A percentile compares a stretch with the other conserved stretches of the same genome.
These are phyloP conservation scores for Santalum album DNA, from an alignment of 164 flowering plant genomes.

Conservation along the genomic window DNA sequence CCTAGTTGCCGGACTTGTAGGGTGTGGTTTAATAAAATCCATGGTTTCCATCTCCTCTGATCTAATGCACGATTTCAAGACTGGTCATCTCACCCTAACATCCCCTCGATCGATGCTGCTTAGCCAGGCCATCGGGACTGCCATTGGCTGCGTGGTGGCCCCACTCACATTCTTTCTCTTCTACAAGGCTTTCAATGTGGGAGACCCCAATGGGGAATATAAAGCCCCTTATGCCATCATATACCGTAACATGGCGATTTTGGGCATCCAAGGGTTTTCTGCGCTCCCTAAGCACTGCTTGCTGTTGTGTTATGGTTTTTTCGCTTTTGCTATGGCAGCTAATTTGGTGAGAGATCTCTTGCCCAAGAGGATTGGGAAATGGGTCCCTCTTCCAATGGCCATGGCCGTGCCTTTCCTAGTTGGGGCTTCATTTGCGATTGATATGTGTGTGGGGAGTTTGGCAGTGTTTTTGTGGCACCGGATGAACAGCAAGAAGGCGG, in stretches of 20 bases:
- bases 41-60: constrained; percentile 73
- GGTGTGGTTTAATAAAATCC: constrained; percentile 77
- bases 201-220: constrained; percentile 69
- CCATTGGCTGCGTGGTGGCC: constrained; percentile 84
- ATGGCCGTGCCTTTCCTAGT: constrained; percentile 95
- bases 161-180: constrained; percentile 80
- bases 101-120: constrained; percentile 85
- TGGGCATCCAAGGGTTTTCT: constrained; percentile 87
- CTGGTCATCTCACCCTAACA: constrained; percentile 78
- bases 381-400: constrained; percentile 86
- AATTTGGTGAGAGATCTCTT: constrained; percentile 53
- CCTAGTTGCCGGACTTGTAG: constrained; percentile 83
- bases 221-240: constrained; percentile 85
- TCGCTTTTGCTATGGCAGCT: constrained; percentile 50
- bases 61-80: constrained; percentile 89
- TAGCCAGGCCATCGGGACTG: constrained; percentile 78
- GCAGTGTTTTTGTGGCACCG: constrained; percentile 68
- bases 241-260: constrained; percentile 86
- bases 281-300: constrained; percentile 79
- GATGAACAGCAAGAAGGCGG: constrained; percentile 45
- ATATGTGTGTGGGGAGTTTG: constrained; percentile 87
- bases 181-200: constrained; percentile 90
- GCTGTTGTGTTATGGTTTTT: constrained; percentile 76
- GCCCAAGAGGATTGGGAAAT: constrained; percentile 44
- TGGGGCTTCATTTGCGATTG: constrained; percentile 81